Evolutionary conservation across 2,329 filamentous ascomycete species (phyloP), one percentile per base, ranked within the genome.

Genomic region (Hypoxylon sp.): DNA sequence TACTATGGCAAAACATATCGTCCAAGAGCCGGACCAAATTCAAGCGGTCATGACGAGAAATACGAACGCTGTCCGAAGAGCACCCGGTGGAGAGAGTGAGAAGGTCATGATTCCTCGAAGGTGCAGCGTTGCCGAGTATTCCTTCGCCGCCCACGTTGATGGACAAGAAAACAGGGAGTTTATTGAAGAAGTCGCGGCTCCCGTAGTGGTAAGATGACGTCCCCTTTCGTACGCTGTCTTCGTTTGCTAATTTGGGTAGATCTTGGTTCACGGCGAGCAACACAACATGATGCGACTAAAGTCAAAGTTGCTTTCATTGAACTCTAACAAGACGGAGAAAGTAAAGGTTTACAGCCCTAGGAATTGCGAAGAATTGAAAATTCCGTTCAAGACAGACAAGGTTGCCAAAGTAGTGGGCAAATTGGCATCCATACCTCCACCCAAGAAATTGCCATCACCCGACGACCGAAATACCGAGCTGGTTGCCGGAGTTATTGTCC

Each of bases 211-310:
- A 81, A 76, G 89, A 86, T 21, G 8, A 2, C 19, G 17, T 37
- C 5, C 16, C 23, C 5, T 32, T 19, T 31, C 25, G 5, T 5
- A 7, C 20, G 30, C 6, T 16, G n/a, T 25, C 6, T 9, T 11
- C 21, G 9, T 29, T 47, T 15, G 29, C 47, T 66, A 63, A 59
- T 45, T 13, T 19, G 7, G 16, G 1, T 52, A 93, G 89, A 97
- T 99, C 53, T 83, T 99, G 21, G 94, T 99, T 2, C 94, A 99
- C 63, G 94, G 94, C 47, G 94, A 99, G 69, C 91, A 94, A 65
- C 91, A 96, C 69, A 96, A 97, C 68, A 97, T 97, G 91, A 96
- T 94, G 81, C 87, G 94, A 44, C 78, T 99, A 19, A 96, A 96
- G 71, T 97, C 92, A 2, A 95, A 96, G 68, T 80, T 99, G 1